Percentiles rank a stretch among this genome's conserved stretches.
These are phyloP conservation scores for Phytophthora boehmeriae DNA, from an alignment of 352 stramenopile genomes.

Conservation along the genomic window DNA sequence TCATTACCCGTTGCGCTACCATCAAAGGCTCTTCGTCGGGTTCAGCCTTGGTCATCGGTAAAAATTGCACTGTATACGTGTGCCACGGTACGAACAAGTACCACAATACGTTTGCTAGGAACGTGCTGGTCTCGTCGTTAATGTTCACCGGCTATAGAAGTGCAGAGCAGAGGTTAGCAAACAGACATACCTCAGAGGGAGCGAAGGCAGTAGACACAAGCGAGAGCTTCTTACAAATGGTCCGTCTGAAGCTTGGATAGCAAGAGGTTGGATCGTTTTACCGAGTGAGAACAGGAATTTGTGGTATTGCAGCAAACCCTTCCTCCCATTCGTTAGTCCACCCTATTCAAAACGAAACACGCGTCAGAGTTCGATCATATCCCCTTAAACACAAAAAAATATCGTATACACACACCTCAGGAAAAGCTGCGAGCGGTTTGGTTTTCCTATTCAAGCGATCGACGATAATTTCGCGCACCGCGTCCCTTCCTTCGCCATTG, in stretches of 20 bases:
- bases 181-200: not conserved
- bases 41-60: slow-evolving; percentile 43
- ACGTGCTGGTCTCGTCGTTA: slow-evolving; percentile 81
- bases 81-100: slow-evolving; percentile 78
- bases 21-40: slow-evolving; percentile 52
- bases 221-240: slow-evolving; percentile 54
- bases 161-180: not conserved
- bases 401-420: slow-evolving; percentile 39
- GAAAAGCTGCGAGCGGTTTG: slow-evolving; percentile 66
- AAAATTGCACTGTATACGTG: slow-evolving; percentile 63
- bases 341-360: slow-evolving; percentile 32
- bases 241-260: slow-evolving; percentile 64
- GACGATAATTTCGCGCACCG: slow-evolving; percentile 66
- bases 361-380: slow-evolving; percentile 6
- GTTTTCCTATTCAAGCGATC: slow-evolving; percentile 52
- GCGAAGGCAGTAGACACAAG: not conserved
- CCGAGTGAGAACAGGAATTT: slow-evolving; percentile 81
- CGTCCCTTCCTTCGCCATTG: slow-evolving; percentile 48
- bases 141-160: slow-evolving; percentile 68
- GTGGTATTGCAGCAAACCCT: slow-evolving; percentile 75
- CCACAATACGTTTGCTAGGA: slow-evolving; percentile 74
- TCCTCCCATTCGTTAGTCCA: slow-evolving; percentile 67
- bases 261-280: slow-evolving; percentile 65
- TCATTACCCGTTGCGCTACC: slow-evolving; percentile 72
- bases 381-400: not conserved